Conservation (phyloP, 2,329 filamentous ascomycete genomes). For the Fusarium compactum region DNA sequence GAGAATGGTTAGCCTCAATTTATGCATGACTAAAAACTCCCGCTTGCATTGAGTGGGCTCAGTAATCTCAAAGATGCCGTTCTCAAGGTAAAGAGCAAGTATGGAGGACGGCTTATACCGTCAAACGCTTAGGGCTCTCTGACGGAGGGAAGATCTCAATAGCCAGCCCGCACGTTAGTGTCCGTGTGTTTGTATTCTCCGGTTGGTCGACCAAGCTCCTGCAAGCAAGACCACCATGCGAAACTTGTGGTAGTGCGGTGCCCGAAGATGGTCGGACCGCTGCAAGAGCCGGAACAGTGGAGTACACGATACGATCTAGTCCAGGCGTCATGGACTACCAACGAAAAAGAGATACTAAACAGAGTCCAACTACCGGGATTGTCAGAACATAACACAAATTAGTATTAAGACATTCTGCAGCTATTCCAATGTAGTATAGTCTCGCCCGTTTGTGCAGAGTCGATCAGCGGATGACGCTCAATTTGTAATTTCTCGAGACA, state of each 20-base stretch:
- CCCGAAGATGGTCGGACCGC: constrained; percentile 16
- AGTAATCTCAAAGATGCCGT: background rate
- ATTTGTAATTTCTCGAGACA: constrained; percentile 28
- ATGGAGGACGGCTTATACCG: background rate
- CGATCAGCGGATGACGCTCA: constrained; percentile 19
- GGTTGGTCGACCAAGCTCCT: constrained; percentile 6
- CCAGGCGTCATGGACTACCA: background rate
- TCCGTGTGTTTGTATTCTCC: constrained; percentile 32
- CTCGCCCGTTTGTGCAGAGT: constrained; percentile 4
- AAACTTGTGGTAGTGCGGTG: background rate
- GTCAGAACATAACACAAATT: background rate
- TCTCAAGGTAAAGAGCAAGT: no score
- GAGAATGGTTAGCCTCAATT: background rate
- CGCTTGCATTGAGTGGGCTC: background rate
- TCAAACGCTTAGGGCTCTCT: constrained; percentile 6
- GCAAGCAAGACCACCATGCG: background rate
- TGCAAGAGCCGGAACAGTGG: background rate
- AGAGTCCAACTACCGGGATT: background rate
- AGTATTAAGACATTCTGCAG: background rate
- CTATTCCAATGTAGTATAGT: background rate
- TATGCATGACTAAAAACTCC: background rate
- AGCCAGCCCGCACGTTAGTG: constrained; percentile 24
- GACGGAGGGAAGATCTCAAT: constrained; percentile 44
- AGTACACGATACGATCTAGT: background rate
- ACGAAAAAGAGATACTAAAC: background rate